Evolutionary conservation across 768 basidiomycete genomes (phyloP).

Genomic region (Exidia glandulosa): DNA sequence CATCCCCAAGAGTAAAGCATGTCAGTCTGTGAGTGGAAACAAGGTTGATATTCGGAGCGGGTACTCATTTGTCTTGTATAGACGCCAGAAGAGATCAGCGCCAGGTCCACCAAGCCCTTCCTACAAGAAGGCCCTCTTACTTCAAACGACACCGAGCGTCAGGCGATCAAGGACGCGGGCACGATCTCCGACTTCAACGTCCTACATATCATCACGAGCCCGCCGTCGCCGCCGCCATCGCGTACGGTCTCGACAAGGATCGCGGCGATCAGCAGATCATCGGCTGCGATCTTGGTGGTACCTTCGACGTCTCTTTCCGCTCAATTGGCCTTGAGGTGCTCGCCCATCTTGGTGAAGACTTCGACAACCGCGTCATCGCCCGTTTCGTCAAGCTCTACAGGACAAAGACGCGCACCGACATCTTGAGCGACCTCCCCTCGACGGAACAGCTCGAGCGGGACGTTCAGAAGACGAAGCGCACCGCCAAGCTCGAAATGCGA

Average conservation of each 20-base stretch:
- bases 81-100: slow-evolving; percentile 58
- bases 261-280: slow-evolving; percentile 38
- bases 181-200: slow-evolving; percentile 54
- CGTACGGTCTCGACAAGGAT: slow-evolving; percentile 58
- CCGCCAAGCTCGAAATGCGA: too few species aligned
- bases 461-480: slow-evolving; percentile 41
- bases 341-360: slow-evolving; percentile 40
- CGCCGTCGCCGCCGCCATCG: slow-evolving; percentile 58
- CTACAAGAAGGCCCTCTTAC: slow-evolving; percentile 39
- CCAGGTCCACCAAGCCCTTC: slow-evolving; percentile 59
- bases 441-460: slow-evolving; percentile 34
- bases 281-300: slow-evolving; percentile 41
- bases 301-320: slow-evolving; percentile 38
- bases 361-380: slow-evolving; percentile 39
- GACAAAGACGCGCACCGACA: slow-evolving; percentile 37
- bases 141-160: slow-evolving; percentile 59
- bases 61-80: slow-evolving; percentile 5
- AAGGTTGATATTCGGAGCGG: not conserved
- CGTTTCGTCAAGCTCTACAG: slow-evolving; percentile 41
- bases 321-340: slow-evolving; percentile 41
- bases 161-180: slow-evolving; percentile 60
- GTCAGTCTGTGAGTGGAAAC: slow-evolving; percentile 10
- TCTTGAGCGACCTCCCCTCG: slow-evolving; percentile 29
- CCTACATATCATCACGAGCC: slow-evolving; percentile 58
- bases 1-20: not conserved